Base-by-base conservation (phyloP, 2,329 filamentous ascomycete species). In the Neurospora crassa region DNA sequence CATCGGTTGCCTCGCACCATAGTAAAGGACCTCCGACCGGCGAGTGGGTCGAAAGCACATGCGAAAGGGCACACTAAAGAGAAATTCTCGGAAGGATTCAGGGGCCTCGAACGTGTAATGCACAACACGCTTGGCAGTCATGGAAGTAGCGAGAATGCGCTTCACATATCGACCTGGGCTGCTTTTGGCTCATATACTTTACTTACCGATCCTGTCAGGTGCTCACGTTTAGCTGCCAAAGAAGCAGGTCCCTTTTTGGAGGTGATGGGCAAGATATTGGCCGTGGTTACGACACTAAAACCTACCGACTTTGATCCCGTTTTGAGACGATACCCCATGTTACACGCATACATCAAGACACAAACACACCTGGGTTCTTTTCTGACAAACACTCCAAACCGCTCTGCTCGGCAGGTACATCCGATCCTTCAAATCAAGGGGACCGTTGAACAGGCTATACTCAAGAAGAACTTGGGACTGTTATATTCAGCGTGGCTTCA, bases 101-200 rank as follows among this genome's bases (percentile, higher is more conserved):
- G 7, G 14, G 53, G 53, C 29, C 53, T 63, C 53, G 53, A 63
- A 63, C 53, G 53, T 16, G 10, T 63, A 18, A 63, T 63, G 53
- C 29, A 63, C 24, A 63, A 18, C 1, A 63, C 53, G 29, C 18
- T 63, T 29, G 53, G 53, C 53, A 63, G 29, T 11, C 53, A 63
- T 16, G 53, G 53, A 34, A 63, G 42, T 43, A 70, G 59, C 12
- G 67, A 67, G 43, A 68, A 70, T 53, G 69, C 71, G 24, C 69
- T 70, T 47, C 71, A 34, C 10, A 42, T 43, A 37, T 76, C 78
- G 3, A 75, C 78, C n/a, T 76, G 79, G 37, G 77, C 82, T 11
- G 79, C 81, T 4, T 78, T 83, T 41, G 80, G 80, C 41, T 82
- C 82, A 0, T 83, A 80, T 72, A 76, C 78, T 18, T 70, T 84